Base-by-base conservation (phyloP, 768 basidiomycete species). In the Serendipita vermifera region DNA sequence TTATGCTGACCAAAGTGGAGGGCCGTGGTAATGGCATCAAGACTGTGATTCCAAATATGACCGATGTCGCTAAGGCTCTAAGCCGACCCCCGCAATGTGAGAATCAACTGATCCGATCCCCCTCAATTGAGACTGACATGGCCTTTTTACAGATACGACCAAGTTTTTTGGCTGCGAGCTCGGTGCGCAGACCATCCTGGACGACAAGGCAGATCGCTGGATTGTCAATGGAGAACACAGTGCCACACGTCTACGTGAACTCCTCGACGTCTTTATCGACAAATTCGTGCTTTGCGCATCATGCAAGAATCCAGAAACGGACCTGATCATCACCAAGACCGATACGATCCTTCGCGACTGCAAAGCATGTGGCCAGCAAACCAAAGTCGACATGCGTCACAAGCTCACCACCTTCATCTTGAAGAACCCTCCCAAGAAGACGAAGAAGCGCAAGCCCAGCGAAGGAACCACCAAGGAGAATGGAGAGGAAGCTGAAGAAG, bases 11-110 rank as follows among this genome's bases (percentile, higher is more conserved):
- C 60, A 98, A 98, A 75, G 92, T 98, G 33, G 96, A 99, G 73
- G 96, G 96, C 64, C 93, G 92, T 71, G 96, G 96, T 59, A 99
- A 99, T 69, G 96, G 96, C 64, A 98, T 99, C 73, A 99, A 99
- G 75, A 99, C 96, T 41, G 93, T 99, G 66, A 73, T 97, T 55
- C 93, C 93, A 17, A 99, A 99, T 73, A 97, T 99, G 91, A 81
- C 89, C 59, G 96, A 98, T 70, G 85, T 99, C 62, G 90, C 94
- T 46, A 85, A 90, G 61, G 92, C 96, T 40, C 80, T 99, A 62
- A 88, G 84, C 65, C 85, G 96, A 58, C 94, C 94, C 58, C 87
- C 96, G 26, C 80, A 92, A 38, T 77, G 74, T 74, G 22, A 9
- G 15, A 1, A 5, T 36, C n/a, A 51, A 31, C 46, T 43, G 26